Conservation (phyloP, 129 eudicot species). For the sunflower (Helianthus annuus) region HanXRQr2.0-SUNRISE NC_035443.2:67687037-67687536, state of each 20-base stretch:
- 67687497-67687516: no score
- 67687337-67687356: conserved; percentile 99
- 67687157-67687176: conserved; percentile 97
- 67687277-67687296: conserved; percentile 50
- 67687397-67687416: background rate
- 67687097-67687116: background rate
- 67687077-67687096: background rate
- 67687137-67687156: conserved; percentile 98
- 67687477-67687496: no score
- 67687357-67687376: conserved; percentile 93
- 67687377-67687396: background rate
- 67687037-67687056: conserved; percentile 55
- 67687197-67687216: conserved; percentile 71
- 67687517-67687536: no score
- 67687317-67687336: conserved; percentile 94
- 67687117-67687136: conserved; percentile 29
- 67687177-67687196: conserved; percentile 96
- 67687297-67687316: conserved; percentile 75
- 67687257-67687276: conserved; percentile 64
- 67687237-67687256: conserved; percentile 67
- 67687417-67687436: background rate
- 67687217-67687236: conserved; percentile 71
- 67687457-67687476: no score
- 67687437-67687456: no score
- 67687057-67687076: background rate